Base-by-base conservation (phyloP, 2,329 filamentous ascomycete genomes). In the Nigrospora oryzae region DNA sequence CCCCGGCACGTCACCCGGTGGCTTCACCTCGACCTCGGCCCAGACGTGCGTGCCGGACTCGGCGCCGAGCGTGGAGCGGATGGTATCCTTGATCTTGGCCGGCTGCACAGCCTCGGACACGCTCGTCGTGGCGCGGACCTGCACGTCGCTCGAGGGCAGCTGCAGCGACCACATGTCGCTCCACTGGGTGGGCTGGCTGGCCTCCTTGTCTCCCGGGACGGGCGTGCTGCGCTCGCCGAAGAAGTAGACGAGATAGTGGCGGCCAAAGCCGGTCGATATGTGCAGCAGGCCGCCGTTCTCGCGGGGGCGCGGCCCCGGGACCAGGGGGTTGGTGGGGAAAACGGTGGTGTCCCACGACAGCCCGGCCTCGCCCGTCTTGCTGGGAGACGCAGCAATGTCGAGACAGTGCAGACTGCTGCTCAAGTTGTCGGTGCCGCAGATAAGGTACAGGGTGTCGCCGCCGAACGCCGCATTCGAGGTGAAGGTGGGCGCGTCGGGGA, bases 141-240 rank as follows among this genome's bases (percentile, higher is more conserved):
- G 49, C 11, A 53, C 28, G 31, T 56, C 46, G 39, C 54, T 54
- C 0, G 73, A 63, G 3, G 70, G 67, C 4, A 79, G 59, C 53
- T 78, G 74, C 46, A 77, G 65, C 1, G 71, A 65, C 73, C 73
- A 78, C 4, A 77, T 63, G 47, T 77, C 74, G 39, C 52, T 55
- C 37, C 62, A 63, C 39, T 59, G 57, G 10, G 53, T 50, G 6
- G 52, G 44, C 3, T 51, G 44, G 6, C 49, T 55, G 8, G 54
- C 46, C 15, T 51, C 49, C 33, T 44, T 37, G 12, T 48, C 48
- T 19, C 44, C 40, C 8, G 36, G 14, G 7, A 44, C 38, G 56
- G 37, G 43, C n/a, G 52, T 56, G 10, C 51, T 55, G 14, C 46
- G 44, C 35, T 64, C 62, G 7, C 75, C 74, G 13, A 75, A 69